Base-by-base conservation (phyloP, 805 yeast species). In the Saccharomyces cerevisiae region DNA sequence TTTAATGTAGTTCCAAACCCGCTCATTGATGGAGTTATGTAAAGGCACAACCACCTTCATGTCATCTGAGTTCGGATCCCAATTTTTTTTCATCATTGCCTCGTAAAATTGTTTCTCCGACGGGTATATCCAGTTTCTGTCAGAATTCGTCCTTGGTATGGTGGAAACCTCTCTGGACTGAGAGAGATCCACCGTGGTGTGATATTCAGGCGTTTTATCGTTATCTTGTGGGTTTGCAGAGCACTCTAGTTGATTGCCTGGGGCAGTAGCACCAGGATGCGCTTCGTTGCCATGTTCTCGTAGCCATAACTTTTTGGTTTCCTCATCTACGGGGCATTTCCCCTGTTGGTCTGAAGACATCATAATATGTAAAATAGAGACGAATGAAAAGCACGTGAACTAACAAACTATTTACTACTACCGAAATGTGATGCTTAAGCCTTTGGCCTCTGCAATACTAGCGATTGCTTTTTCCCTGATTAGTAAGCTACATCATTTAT, bases 11-110 rank as follows among this genome's bases (percentile, higher is more conserved):
- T 70, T 70, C 99, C 99, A 92, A 2, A 96, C 96, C 57, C 89
- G 73, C 70, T 92, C 99, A 68, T 92, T 92, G 32, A 92, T 97
- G 43, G 87, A 82, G 65, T 92, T 92, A 68, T 92, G 99, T 47
- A 92, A 85, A 0, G 98, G 98, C 3, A 92, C 96, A 17, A 92
- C 89, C 0, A 92, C 81, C 58, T 81, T 75, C 99, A 92, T 92
- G 65, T 91, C 97, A 6, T 72, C 69, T 0, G 86, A 86, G 10
- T 81, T 73, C 1, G 98, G 97, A 51, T 83, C 78, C 90, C 96
- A 89, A 54, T 88, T 80, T 65, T 92, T 92, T 50, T 98, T 80
- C 61, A 81, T 76, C 98, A 92, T 94, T 9, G 97, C 97, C 55
- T 89, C 94, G 69, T 76, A 92, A 66, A 92, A 92, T 74, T 92